phyloP scores from a whole-genome alignment of 495 filamentous ascomycete genomes.

The Aspergillus olivimuriae region DNA sequence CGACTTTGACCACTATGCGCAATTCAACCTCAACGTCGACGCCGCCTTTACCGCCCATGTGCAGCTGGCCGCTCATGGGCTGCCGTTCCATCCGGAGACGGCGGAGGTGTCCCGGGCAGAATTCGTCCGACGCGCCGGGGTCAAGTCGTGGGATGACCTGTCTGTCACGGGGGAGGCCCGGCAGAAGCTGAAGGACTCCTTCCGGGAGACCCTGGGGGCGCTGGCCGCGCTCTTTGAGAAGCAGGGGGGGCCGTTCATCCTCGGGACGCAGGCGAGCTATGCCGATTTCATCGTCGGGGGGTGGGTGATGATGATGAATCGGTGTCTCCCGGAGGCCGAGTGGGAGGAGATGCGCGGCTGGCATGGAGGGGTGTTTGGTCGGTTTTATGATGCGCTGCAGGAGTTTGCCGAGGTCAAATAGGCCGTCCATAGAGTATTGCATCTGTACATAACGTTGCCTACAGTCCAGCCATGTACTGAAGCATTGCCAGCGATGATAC shows the following conservation, averaged over 20 bases:
- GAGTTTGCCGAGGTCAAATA: conserved; percentile 22
- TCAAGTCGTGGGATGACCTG: conserved; percentile 42
- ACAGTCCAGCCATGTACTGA: no score
- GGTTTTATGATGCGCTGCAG: conserved; percentile 41
- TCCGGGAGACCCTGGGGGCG: conserved; percentile 33
- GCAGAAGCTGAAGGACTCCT: conserved; percentile 25
- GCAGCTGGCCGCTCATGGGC: conserved; percentile 20
- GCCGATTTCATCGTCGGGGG: conserved; percentile 59
- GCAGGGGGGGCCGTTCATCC: conserved; percentile 44
- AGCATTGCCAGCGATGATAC: no score
- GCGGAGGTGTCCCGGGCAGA: conserved; percentile 36
- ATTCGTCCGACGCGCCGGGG: conserved; percentile 39
- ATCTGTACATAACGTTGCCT: no score
- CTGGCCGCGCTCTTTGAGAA: conserved; percentile 38
- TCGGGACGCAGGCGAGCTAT: conserved; percentile 42
- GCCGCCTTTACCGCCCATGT: conserved; percentile 39
- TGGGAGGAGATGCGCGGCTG: conserved; percentile 47
- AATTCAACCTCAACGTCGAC: conserved; percentile 46
- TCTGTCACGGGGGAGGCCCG: conserved; percentile 34
- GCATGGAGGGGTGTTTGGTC: conserved; percentile 45
- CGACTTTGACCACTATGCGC: conserved; percentile 19
- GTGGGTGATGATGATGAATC: conserved; percentile 46
- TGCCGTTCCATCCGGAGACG: conserved; percentile 41
- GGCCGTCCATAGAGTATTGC: no score
- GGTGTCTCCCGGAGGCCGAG: conserved; percentile 30